Evolutionary conservation across 257 asterid genomes (phyloP).

Genomic region (Scutellaria baicalensis): DNA sequence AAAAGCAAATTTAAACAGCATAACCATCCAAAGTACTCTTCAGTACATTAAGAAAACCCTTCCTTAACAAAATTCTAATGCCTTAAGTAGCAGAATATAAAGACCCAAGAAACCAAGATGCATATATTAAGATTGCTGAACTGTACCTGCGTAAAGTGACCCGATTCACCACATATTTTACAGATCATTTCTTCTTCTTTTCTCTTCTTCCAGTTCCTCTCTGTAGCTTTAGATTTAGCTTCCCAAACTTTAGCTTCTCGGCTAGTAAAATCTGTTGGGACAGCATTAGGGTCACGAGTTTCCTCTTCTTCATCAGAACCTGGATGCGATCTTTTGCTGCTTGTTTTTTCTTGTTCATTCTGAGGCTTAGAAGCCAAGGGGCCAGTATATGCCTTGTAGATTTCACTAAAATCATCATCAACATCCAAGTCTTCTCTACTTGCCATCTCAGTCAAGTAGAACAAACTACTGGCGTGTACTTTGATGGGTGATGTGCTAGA

Average conservation of each 20-base stretch:
- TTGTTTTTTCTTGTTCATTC: constrained; percentile 40
- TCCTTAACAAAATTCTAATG: neutral
- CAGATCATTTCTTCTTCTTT: constrained; percentile 98
- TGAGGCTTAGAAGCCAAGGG: constrained; percentile 49
- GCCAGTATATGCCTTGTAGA: constrained; percentile 93
- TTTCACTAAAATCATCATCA: constrained; percentile 87
- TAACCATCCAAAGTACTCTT: neutral
- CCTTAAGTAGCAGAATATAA: neutral
- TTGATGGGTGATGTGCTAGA: neutral
- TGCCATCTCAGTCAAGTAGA: constrained; percentile 41
- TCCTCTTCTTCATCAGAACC: constrained; percentile 90
- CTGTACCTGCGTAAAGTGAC: constrained; percentile 92
- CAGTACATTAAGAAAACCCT: neutral
- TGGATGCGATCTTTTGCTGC: constrained; percentile 61
- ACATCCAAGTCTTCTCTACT: constrained; percentile 58
- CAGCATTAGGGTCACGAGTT: constrained; percentile 85
- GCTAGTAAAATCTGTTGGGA: constrained; percentile 98
- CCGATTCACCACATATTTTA: constrained; percentile 96
- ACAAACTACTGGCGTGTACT: constrained; percentile 20
- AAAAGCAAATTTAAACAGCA: neutral
- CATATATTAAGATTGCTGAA: neutral
- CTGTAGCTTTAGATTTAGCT: constrained; percentile 98
- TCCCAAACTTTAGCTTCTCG: constrained; percentile 99
- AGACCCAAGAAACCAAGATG: neutral
- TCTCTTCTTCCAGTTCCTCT: constrained; percentile 97